phyloP scores from a whole-genome alignment of 225 moss, liverwort and hornwort genomes.

The Pseudoscleropodium purum region DNA sequence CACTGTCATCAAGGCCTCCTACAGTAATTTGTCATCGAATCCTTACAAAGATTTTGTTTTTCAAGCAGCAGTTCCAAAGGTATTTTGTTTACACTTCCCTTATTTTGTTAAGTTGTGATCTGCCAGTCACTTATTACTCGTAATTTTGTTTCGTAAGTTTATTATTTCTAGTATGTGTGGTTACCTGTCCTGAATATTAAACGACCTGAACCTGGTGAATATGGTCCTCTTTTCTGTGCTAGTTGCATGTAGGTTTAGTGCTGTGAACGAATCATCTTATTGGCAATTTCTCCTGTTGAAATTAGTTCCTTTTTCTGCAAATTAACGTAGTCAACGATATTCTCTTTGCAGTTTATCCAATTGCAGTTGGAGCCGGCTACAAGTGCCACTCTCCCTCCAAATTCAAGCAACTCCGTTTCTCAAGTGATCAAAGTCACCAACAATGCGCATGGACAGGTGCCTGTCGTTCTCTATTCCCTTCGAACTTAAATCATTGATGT shows the following conservation, averaged over 20 bases:
- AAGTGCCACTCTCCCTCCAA: slow-evolving; percentile 57
- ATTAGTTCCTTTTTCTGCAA: background rate
- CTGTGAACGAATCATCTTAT: background rate
- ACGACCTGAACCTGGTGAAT: background rate
- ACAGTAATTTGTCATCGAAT: slow-evolving; percentile 63
- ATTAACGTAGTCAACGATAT: background rate
- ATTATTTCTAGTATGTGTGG: background rate
- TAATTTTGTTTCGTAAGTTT: background rate
- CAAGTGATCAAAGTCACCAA: slow-evolving; percentile 86
- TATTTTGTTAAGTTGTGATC: background rate
- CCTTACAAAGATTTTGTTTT: slow-evolving; percentile 83
- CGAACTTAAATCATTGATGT: background rate
- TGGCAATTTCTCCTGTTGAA: background rate
- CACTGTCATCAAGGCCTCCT: slow-evolving; percentile 70
- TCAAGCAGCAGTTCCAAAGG: slow-evolving; percentile 98
- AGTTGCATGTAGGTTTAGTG: background rate
- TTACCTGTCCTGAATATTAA: background rate
- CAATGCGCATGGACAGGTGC: slow-evolving; percentile 83
- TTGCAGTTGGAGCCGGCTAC: slow-evolving; percentile 91
- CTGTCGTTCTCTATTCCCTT: background rate
- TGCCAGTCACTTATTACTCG: background rate
- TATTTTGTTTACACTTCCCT: background rate
- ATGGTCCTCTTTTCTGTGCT: background rate
- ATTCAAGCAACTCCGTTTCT: slow-evolving; percentile 55
- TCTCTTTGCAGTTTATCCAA: slow-evolving; percentile 65